phyloP scores from a whole-genome alignment of 2,329 filamentous ascomycete genomes.

The Aureobasidium sp. region DNA sequence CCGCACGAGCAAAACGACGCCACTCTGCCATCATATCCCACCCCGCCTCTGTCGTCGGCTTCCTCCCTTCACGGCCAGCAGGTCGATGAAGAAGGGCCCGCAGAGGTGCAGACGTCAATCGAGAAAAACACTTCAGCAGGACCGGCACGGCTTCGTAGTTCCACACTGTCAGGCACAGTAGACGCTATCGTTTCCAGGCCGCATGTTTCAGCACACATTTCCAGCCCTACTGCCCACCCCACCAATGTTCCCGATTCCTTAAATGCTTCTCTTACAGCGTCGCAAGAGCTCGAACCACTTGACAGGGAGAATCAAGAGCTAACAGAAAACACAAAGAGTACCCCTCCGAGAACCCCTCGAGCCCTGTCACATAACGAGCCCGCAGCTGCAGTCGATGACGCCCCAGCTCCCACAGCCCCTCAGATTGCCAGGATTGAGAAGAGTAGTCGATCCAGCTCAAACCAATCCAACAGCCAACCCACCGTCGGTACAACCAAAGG shows the following conservation, averaged over 20 bases:
- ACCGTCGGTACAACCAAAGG: conserved; percentile 68
- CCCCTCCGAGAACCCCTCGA: conserved; percentile 80
- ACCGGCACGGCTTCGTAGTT: conserved; percentile 27
- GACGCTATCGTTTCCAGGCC: conserved; percentile 57
- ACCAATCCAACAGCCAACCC: conserved; percentile 30
- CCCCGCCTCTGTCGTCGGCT: conserved; percentile 33
- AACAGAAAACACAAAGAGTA: conserved; percentile 84
- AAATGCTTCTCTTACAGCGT: conserved; percentile 39
- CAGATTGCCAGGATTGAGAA: conserved; percentile 33
- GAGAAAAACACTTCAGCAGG: conserved; percentile 19
- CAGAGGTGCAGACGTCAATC: background rate
- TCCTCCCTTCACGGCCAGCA: conserved; percentile 30
- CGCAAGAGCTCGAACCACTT: conserved; percentile 42
- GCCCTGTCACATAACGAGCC: conserved; percentile 55
- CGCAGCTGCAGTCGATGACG: conserved; percentile 19
- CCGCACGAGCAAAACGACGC: conserved; percentile 27
- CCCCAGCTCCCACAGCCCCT: conserved; percentile 32
- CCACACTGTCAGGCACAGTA: conserved; percentile 45
- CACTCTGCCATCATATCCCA: conserved; percentile 27
- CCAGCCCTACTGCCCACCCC: conserved; percentile 53
- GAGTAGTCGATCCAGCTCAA: conserved; percentile 28
- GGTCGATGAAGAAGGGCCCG: conserved; percentile 20
- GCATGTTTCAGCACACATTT: conserved; percentile 60
- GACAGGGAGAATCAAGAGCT: conserved; percentile 61
- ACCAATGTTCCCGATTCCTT: conserved; percentile 35